These are phyloP conservation scores for Gymnopilus dilepis DNA, from an alignment of 768 basidiomycete genomes.

Conservation along the genomic window DNA sequence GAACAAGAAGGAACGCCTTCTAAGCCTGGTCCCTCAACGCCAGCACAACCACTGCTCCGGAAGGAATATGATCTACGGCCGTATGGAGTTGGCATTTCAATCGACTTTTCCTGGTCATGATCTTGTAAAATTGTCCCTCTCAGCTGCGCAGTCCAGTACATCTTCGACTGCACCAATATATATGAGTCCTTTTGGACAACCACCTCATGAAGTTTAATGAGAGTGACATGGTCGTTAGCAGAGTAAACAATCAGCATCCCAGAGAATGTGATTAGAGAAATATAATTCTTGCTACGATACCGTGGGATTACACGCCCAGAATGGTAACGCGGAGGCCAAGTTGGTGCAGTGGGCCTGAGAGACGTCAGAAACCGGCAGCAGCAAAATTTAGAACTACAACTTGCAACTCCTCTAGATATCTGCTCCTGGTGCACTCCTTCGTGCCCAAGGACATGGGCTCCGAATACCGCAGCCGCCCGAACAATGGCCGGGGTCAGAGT, in stretches of 20 bases:
- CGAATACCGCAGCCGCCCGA: conserved; percentile 38
- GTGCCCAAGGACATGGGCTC: conserved; percentile 38
- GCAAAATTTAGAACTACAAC: conserved; percentile 28
- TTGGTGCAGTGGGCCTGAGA: conserved; percentile 21
- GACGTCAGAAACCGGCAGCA: conserved; percentile 31
- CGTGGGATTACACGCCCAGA: conserved; percentile 27
- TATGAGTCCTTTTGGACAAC: no score
- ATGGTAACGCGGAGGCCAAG: conserved; percentile 19
- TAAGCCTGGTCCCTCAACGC: conserved; percentile 8
- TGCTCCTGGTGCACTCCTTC: conserved; percentile 19
- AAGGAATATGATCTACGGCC: conserved; percentile 73
- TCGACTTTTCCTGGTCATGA: conserved; percentile 75
- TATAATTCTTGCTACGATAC: neutral
- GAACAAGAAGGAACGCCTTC: neutral
- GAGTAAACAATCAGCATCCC: no score
- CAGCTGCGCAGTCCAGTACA: no score
- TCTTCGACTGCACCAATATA: no score
- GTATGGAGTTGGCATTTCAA: conserved; percentile 71
- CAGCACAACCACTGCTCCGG: conserved; percentile 37
- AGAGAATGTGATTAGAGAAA: neutral
- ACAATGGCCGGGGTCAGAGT: conserved; percentile 42
- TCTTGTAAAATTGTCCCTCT: no score
- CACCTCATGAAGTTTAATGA: no score
- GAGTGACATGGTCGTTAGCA: no score
- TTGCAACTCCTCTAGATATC: conserved; percentile 10